A percentile compares a stretch with the other conserved stretches of the same genome.
phyloP scores from a whole-genome alignment of 1,139 yeast species.

The Hyphopichia fennica region DNA sequence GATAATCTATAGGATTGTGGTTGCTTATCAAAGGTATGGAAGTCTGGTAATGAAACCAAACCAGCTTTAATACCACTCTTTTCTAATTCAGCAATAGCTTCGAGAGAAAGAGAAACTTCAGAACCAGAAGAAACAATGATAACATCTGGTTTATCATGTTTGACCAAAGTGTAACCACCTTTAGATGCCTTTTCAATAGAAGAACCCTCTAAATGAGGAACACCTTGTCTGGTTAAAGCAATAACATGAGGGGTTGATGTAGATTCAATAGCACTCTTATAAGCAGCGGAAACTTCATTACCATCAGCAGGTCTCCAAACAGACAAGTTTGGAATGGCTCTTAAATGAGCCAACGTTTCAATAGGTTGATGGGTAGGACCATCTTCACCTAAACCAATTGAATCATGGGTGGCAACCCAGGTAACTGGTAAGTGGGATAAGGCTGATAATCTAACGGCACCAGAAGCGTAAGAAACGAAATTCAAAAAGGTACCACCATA shows the following conservation, averaged over 20 bases:
- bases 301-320: slow-evolving; percentile 99
- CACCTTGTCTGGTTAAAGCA: slow-evolving; percentile 95
- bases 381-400: slow-evolving; percentile 98
- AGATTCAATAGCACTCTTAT: slow-evolving; percentile 72
- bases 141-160: slow-evolving; percentile 67
- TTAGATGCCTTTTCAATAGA: slow-evolving; percentile 85
- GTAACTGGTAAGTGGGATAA: slow-evolving; percentile 90
- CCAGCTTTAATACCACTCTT: slow-evolving; percentile 70
- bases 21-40: slow-evolving; percentile 86
- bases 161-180: slow-evolving; percentile 88
- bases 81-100: slow-evolving; percentile 68
- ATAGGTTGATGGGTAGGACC: slow-evolving; percentile 99
- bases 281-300: slow-evolving; percentile 97
- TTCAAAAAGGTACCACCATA: slow-evolving; percentile 98
- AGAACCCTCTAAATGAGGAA: slow-evolving; percentile 95
- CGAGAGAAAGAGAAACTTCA: slow-evolving; percentile 83
- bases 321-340: slow-evolving; percentile 92
- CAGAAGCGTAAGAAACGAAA: slow-evolving; percentile 97
- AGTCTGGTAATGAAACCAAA: slow-evolving; percentile 93
- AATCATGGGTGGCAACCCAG: slow-evolving; percentile 99
- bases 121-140: slow-evolving; percentile 93
- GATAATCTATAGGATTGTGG: slow-evolving; percentile 73
- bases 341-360: slow-evolving; percentile 96
- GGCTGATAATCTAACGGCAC: slow-evolving; percentile 95
- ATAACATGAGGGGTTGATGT: slow-evolving; percentile 80